Evolutionary conservation across 192 early-diverging fungal species (phyloP).

Genomic region (Backusella tarrabulga): DNA sequence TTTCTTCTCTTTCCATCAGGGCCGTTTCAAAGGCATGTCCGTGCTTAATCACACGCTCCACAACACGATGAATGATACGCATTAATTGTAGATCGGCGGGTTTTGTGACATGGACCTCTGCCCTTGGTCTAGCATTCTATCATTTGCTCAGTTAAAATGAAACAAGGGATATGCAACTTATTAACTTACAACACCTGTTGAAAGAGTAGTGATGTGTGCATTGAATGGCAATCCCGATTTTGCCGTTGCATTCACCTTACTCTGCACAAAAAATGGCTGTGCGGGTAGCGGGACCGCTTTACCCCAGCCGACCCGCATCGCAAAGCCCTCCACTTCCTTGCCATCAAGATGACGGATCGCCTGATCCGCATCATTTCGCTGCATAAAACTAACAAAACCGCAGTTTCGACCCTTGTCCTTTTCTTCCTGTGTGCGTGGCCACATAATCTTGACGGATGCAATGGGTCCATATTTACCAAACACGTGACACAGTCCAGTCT

Average conservation of each 20-base stretch:
- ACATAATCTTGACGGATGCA: constrained; percentile 93
- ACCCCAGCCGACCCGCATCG: constrained; percentile 80
- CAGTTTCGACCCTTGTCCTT: constrained; percentile 73
- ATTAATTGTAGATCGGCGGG: constrained; percentile 56
- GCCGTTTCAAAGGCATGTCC: constrained; percentile 73
- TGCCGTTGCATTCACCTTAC: constrained; percentile 21
- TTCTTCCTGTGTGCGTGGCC: constrained; percentile 87
- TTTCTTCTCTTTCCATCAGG: constrained; percentile 43
- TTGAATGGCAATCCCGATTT: constrained; percentile 59
- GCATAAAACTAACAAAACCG: constrained; percentile 93
- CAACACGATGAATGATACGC: constrained; percentile 78
- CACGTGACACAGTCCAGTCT: constrained; percentile 66
- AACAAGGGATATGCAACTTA: no score
- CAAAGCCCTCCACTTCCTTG: constrained; percentile 53
- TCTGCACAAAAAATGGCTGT: constrained; percentile 64
- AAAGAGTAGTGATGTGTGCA: constrained; percentile 45
- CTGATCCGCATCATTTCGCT: constrained; percentile 62
- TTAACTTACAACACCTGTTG: constrained; percentile 4
- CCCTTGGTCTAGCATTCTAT: constrained; percentile 38
- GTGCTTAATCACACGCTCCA: constrained; percentile 74
- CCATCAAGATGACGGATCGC: constrained; percentile 79
- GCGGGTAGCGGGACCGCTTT: constrained; percentile 75
- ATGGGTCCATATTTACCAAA: constrained; percentile 87
- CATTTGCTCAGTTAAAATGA: not conserved
- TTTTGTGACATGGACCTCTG: constrained; percentile 65